Base-by-base conservation (phyloP, 345 rosid species). In the Populus simonii region DNA sequence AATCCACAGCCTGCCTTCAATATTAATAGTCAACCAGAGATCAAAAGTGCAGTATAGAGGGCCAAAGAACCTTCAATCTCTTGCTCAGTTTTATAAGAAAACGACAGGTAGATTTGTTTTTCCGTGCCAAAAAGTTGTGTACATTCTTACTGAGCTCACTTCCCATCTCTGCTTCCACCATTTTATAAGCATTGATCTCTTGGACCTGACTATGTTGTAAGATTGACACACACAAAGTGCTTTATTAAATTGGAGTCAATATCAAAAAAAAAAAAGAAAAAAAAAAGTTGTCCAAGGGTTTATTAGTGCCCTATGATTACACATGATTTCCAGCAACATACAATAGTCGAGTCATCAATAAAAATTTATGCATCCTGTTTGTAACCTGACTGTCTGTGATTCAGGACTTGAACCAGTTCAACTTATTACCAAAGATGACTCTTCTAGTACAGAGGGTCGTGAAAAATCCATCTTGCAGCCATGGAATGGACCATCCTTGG, bases 1-100 rank as follows among this genome's bases (percentile, higher is more conserved):
- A 79, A 88, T 95, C 77, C 99, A 86, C 82, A 90, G 97, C 83
- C 79, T 94, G 81, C 98, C 98, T 23, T 84, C 95, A 71, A 81
- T 94, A 76, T 67, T 94, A 36, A 76, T 93, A 80, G 83, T 91
- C 72, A 91, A 91, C 80, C 91, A 87, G 82, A 91, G 92, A 68
- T 84, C 87, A 47, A 90, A 69, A 75, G 83, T 78, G 51, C 89
- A 66, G 27, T 92, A 91, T 81, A 84, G 16, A 59, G 98, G 96
- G 73, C 88, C 84, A 22, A 93, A 90, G 83, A 83, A 89, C 82
- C 88, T 95, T 38, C 74, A 72, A 27, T 86, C 90, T 13, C 88
- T 95, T 18, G 82, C 88, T 20, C 89, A 88, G 79, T 95, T 93
- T 84, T 92, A 93, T 79, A 81, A 87, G 87, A 84, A 82, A 85